Base-by-base conservation (phyloP, 208 protist species). In the Wallacemonas sp. region DNA sequence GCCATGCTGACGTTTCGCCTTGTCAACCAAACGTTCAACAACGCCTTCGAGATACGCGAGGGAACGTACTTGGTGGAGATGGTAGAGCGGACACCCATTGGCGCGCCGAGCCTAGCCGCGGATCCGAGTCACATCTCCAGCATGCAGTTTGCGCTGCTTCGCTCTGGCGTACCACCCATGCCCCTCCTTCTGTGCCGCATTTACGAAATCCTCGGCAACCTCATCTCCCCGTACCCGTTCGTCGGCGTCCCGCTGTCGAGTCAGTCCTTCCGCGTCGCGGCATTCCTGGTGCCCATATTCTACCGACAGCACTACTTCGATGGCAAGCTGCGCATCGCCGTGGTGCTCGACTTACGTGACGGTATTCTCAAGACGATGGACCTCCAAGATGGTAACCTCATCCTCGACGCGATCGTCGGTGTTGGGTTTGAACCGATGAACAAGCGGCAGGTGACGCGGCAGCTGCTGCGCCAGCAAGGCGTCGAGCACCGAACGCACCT, bases 321-420 rank as follows among this genome's bases (percentile, higher is more conserved):
- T 44, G 76, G 78, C 2, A 66, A 70, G 27, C 52, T 83, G 64
- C 70, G 70, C 19, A 68, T 78, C 17, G 70, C 78, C 59, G 74
- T 85, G 12, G 82, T 80, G 34, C 69, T 89, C 19, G 82, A 89
- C 66, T 50, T 83, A 36, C 72, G 76, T 6, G 82, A 89, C 62
- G 71, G 74, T 24, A 60, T 83, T 27, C 48, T 89, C 21, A 89
- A 89, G 55, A 83, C 68, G 27, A 68, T 89, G 57, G 55, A 75
- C 48, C 58, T 84, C 64, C 71, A 59, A 30, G 70, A 75, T 59
- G 77, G 81, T 15, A 87, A 76, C 52, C 58, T 87, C 15, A 30
- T 73, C 1, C 53, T 87, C 3, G 65, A 75, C 39, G 61, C 77
- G 39, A 65, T 84, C 24, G 68, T 79, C 17, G 75, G 77, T 10